Conservation (phyloP, 2,329 filamentous ascomycete genomes). For the Xylariaceae sp. region DNA sequence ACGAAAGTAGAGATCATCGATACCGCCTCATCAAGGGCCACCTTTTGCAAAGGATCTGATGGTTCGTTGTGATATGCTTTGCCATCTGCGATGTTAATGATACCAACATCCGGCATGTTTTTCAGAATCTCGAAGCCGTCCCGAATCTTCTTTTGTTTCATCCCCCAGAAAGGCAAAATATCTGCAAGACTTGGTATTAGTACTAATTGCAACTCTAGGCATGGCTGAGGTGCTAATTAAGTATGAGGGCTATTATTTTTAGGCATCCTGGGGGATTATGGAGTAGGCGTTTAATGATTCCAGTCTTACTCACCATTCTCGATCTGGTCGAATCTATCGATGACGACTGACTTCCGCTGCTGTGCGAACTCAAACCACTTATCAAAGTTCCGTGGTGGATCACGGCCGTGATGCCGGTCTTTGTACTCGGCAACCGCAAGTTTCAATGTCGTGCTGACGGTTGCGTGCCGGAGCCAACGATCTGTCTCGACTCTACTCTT, state of each 20-base stretch:
- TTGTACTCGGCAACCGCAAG: conserved; percentile 54
- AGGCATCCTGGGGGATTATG: not conserved
- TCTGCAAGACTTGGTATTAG: conserved; percentile 40
- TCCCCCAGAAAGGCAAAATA: conserved; percentile 75
- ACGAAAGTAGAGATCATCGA: conserved; percentile 74
- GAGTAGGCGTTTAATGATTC: not conserved
- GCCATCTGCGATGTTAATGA: conserved; percentile 66
- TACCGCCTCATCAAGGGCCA: conserved; percentile 49
- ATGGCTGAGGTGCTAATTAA: not conserved
- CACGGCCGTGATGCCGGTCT: conserved; percentile 60
- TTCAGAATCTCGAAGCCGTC: conserved; percentile 52
- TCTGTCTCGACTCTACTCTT: conserved; percentile 50
- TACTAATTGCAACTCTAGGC: not conserved
- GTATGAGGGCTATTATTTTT: not conserved
- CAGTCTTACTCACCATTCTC: conserved; percentile 46
- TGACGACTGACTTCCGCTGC: conserved; percentile 66
- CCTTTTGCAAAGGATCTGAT: conserved; percentile 36
- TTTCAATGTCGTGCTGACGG: conserved; percentile 49
- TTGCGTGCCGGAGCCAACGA: conserved; percentile 52
- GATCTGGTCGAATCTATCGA: conserved; percentile 83
- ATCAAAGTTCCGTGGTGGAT: conserved; percentile 80
- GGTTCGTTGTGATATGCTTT: conserved; percentile 50
- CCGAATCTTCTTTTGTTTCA: conserved; percentile 69
- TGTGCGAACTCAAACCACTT: conserved; percentile 82
- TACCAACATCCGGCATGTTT: conserved; percentile 47